A percentile compares a stretch with the other conserved stretches of the same genome.
phyloP scores from a whole-genome alignment of 2,329 filamentous ascomycete species.

The Metarhizium sp. region DNA sequence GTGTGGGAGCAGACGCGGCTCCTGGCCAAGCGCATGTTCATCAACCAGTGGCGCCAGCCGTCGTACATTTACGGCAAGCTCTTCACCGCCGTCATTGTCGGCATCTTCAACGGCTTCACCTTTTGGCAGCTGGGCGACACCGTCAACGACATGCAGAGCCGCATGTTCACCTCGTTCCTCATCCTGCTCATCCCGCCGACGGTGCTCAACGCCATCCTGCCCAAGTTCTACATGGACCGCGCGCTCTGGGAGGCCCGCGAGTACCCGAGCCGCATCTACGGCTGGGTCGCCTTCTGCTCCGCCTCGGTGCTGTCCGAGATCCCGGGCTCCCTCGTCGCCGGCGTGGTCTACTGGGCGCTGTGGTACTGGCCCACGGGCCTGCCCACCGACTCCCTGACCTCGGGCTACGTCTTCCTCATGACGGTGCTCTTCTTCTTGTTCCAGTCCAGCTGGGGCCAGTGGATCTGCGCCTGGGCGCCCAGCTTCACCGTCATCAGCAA shows the following conservation, averaged over 20 bases:
- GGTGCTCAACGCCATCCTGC: conserved; percentile 62
- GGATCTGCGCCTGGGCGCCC: conserved; percentile 75
- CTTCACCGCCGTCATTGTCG: conserved; percentile 61
- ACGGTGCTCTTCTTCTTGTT: conserved; percentile 61
- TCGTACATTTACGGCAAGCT: conserved; percentile 71
- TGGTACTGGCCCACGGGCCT: conserved; percentile 74
- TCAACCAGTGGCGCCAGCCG: conserved; percentile 66
- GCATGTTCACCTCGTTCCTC: conserved; percentile 65
- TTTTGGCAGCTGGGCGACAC: conserved; percentile 61
- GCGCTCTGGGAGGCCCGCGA: conserved; percentile 66
- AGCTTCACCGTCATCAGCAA: conserved; percentile 37
- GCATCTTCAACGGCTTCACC: conserved; percentile 72
- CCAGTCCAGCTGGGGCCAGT: conserved; percentile 68
- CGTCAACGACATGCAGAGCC: conserved; percentile 62
- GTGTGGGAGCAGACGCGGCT: conserved; percentile 52
- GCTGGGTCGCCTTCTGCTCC: conserved; percentile 67
- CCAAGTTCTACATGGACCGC: conserved; percentile 70
- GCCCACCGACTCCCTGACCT: conserved; percentile 48
- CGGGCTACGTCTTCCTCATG: conserved; percentile 5
- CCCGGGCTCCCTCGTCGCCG: conserved; percentile 55
- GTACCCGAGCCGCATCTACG: conserved; percentile 65
- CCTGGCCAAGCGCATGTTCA: conserved; percentile 61
- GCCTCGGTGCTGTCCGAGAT: conserved; percentile 67
- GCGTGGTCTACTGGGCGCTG: conserved; percentile 59
- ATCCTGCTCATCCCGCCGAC: conserved; percentile 59